These are phyloP conservation scores for Colletotrichum ledebouriae DNA, from an alignment of 2,329 filamentous ascomycete genomes.

Conservation along the genomic window DNA sequence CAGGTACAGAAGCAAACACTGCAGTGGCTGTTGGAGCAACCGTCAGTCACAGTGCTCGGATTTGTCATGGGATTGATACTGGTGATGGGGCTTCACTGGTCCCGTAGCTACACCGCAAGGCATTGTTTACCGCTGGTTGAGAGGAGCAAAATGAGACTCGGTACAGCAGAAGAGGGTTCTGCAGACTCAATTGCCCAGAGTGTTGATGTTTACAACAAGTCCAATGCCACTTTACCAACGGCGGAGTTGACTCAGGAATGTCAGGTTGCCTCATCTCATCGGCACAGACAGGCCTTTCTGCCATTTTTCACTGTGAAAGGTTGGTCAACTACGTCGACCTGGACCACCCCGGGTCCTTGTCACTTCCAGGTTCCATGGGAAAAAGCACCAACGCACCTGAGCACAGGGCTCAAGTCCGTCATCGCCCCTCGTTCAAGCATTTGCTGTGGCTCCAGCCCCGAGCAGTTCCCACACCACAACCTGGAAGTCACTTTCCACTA, in stretches of 20 bases:
- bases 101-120: no score
- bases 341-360: constrained; percentile 3
- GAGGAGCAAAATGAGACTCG: constrained; percentile 10
- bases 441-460: constrained; percentile 24
- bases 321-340: neutral
- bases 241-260: constrained; percentile 23
- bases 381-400: no score
- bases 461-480: constrained; percentile 1
- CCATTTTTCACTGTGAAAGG: neutral
- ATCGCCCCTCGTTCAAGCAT: constrained; percentile 17
- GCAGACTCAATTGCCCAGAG: neutral
- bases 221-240: neutral
- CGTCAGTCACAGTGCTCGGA: constrained; percentile 22
- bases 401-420: constrained; percentile 3
- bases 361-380: no score
- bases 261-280: neutral
- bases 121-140: neutral
- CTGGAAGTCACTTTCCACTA: constrained; percentile 4
- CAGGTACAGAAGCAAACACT: constrained; percentile 15
- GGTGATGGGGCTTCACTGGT: no score
- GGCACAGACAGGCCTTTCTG: neutral
- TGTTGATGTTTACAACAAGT: constrained; percentile 8
- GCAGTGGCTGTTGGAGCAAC: neutral
- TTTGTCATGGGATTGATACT: constrained; percentile 26
- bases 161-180: neutral